Conservation (phyloP, 108 stramenopile species). For the Fragilaria crotonensis region DNA sequence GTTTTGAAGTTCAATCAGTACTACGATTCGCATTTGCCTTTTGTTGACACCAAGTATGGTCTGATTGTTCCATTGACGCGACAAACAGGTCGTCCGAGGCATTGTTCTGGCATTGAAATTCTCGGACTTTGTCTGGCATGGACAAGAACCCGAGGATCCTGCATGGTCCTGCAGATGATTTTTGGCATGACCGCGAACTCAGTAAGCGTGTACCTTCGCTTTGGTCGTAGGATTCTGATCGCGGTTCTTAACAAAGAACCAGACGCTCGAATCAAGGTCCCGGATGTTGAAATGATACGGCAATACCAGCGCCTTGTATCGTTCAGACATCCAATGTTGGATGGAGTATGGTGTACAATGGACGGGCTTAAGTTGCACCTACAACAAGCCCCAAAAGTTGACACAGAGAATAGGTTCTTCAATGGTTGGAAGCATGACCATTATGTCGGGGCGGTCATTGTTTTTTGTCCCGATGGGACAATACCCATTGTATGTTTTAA, state of each 20-base stretch:
- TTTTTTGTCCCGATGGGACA: conserved; percentile 26
- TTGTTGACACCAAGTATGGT: not conserved
- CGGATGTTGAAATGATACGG: not conserved
- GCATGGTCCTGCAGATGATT: not conserved
- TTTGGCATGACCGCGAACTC: conserved; percentile 3
- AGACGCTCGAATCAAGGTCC: not conserved
- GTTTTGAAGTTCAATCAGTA: not conserved
- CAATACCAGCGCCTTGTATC: not conserved
- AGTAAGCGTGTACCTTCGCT: too few species aligned
- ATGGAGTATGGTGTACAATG: conserved; percentile 8
- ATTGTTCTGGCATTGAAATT: not conserved
- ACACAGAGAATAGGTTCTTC: conserved; percentile 1
- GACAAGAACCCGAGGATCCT: too few species aligned
- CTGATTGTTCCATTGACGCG: not conserved
- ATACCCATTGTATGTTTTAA: conserved; percentile 20
- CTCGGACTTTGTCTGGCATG: too few species aligned
- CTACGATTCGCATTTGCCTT: not conserved
- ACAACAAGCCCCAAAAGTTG: not conserved
- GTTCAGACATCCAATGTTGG: not conserved
- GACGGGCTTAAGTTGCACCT: conserved; percentile 11
- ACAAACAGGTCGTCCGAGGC: not conserved
- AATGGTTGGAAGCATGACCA: too few species aligned
- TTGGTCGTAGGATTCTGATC: too few species aligned
- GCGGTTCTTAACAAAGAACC: not conserved
- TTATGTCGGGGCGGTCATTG: conserved; percentile 12